These are phyloP conservation scores for Lentinula lateritia DNA, from an alignment of 768 basidiomycete species.

Conservation along the genomic window DNA sequence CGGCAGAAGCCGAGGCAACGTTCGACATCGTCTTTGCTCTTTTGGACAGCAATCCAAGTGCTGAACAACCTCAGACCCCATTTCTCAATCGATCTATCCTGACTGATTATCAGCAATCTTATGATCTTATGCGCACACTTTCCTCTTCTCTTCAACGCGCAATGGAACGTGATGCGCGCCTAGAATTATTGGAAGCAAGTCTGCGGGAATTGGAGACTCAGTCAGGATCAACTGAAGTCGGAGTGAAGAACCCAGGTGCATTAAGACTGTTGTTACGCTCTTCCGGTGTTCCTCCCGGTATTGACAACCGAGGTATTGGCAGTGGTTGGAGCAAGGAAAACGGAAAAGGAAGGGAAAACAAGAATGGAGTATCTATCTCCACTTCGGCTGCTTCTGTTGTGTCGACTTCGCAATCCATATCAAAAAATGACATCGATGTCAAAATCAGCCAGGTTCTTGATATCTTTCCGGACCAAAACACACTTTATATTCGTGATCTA, in stretches of 20 bases:
- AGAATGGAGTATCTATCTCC: conserved; percentile 21
- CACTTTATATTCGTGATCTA: conserved; percentile 53
- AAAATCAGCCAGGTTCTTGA: conserved; percentile 70
- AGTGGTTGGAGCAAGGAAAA: conserved; percentile 8
- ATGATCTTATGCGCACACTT: conserved; percentile 51
- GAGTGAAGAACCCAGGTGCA: conserved; percentile 41
- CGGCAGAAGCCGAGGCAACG: conserved; percentile 42
- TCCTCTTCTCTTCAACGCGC: conserved; percentile 36
- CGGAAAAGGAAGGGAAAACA: conserved; percentile 21
- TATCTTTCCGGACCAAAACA: conserved; percentile 60
- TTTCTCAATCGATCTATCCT: conserved; percentile 68
- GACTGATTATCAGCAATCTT: conserved; percentile 67
- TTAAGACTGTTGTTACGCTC: conserved; percentile 62
- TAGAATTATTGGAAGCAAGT: conserved; percentile 50
- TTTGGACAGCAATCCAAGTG: conserved; percentile 39
- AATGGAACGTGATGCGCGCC: conserved; percentile 49
- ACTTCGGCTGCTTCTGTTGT: conserved; percentile 7
- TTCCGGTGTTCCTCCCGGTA: conserved; percentile 40
- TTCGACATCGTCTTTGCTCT: conserved; percentile 59
- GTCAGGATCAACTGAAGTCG: conserved; percentile 7
- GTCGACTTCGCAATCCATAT: conserved; percentile 6
- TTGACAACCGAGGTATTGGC: conserved; percentile 30
- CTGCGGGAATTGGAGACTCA: conserved; percentile 35
- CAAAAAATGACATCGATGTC: conserved; percentile 39
- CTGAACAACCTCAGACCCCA: conserved; percentile 29